phyloP scores from a whole-genome alignment of 2,329 filamentous ascomycete species.

The Bertia moriformis region DNA sequence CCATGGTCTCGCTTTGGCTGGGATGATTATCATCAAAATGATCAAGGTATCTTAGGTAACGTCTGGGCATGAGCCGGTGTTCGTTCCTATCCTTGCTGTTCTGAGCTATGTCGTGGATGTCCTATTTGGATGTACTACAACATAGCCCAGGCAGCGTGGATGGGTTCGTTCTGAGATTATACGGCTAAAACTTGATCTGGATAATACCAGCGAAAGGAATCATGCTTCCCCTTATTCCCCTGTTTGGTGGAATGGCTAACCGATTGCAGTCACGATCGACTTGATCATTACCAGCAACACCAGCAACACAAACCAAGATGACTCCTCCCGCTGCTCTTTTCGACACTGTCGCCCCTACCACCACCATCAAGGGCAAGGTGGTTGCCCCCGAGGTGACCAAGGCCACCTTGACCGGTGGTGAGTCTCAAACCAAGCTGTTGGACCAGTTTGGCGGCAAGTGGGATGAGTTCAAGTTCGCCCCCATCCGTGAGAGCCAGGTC shows the following conservation, averaged over 20 bases:
- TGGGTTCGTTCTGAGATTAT: constrained; percentile 62
- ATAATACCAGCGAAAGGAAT: constrained; percentile 99
- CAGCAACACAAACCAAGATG: constrained; percentile 37
- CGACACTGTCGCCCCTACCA: constrained; percentile 30
- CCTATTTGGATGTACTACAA: constrained; percentile 5
- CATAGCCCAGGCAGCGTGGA: constrained; percentile 5
- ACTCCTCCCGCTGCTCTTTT: constrained; percentile 62
- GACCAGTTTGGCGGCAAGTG: constrained; percentile 61
- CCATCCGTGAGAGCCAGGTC: constrained; percentile 83
- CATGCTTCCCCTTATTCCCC: constrained; percentile 54
- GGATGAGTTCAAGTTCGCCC: constrained; percentile 68
- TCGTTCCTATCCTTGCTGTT: constrained; percentile 24
- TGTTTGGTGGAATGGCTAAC: constrained; percentile 20
- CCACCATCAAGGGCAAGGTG: constrained; percentile 27
- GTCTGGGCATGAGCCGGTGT: constrained; percentile 52
- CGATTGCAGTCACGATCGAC: constrained; percentile 19
- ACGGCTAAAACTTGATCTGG: constrained; percentile 93
- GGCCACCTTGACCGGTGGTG: constrained; percentile 12
- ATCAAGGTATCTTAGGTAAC: constrained; percentile 24
- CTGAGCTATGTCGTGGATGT: neutral
- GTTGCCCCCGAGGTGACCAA: constrained; percentile 17
- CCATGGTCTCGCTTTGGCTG: constrained; percentile 1
- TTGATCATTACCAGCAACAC: constrained; percentile 13
- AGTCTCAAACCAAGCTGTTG: constrained; percentile 33
- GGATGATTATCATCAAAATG: constrained; percentile 7